These are phyloP conservation scores for Cercospora zeae-maydis DNA, from an alignment of 2,329 filamentous ascomycete species.

Conservation along the genomic window DNA sequence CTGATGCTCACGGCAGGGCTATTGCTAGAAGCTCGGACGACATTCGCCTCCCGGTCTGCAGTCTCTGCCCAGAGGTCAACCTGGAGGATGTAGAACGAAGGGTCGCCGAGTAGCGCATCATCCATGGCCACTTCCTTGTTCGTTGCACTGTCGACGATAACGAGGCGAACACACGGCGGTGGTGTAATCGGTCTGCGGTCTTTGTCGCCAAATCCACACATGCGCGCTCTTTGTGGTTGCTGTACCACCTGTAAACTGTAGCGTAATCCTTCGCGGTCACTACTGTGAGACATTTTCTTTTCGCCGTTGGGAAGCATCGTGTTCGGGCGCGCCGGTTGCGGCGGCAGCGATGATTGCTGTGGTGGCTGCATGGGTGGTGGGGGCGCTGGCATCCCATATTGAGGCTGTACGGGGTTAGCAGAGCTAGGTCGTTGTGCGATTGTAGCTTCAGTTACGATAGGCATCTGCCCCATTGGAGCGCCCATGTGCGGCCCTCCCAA, in stretches of 20 bases:
- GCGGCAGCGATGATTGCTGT: conserved; percentile 17
- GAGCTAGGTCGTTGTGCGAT: conserved; percentile 20
- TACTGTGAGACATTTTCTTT: conserved; percentile 20
- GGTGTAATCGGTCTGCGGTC: conserved; percentile 94
- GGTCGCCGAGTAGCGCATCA: conserved; percentile 58
- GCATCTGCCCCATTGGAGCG: conserved; percentile 10
- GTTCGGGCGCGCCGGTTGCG: conserved; percentile 14
- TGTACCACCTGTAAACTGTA: conserved; percentile 63
- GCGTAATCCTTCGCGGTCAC: conserved; percentile 22
- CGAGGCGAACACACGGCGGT: conserved; percentile 81
- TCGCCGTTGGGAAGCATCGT: conserved; percentile 11
- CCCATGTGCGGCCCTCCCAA: conserved; percentile 20
- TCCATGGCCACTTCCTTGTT: conserved; percentile 77
- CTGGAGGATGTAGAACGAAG: conserved; percentile 48
- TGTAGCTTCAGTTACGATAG: conserved; percentile 19
- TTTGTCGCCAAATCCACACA: conserved; percentile 99
- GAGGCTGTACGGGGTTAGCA: conserved; percentile 22
- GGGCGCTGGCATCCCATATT: conserved; percentile 15
- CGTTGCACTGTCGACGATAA: conserved; percentile 70
- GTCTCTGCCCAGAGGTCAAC: conserved; percentile 66
- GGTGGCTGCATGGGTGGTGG: conserved; percentile 20
- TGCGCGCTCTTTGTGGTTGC: conserved; percentile 86
- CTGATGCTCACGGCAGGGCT: conserved; percentile 69
- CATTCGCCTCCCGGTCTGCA: conserved; percentile 61
- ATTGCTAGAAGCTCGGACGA: conserved; percentile 62